Evolutionary conservation across 768 basidiomycete genomes (phyloP).

Genomic region (Mycena galericulata): DNA sequence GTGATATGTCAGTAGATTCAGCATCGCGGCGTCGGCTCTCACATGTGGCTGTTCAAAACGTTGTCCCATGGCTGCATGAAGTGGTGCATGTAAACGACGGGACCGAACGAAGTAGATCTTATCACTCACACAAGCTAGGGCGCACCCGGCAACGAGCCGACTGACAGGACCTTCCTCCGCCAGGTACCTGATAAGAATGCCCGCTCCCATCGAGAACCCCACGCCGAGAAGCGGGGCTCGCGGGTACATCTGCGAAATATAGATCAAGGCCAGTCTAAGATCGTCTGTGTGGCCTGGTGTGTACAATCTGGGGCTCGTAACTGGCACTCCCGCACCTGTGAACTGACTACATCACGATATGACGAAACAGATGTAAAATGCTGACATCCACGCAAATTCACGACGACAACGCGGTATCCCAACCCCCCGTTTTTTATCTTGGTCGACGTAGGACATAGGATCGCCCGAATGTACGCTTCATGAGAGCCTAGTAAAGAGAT

Average conservation of each 20-base stretch:
- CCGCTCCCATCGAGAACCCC: constrained; percentile 18
- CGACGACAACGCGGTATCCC: constrained; percentile 11
- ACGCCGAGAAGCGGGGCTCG: constrained; percentile 7
- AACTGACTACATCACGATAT: neutral
- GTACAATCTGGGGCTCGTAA: constrained; percentile 18
- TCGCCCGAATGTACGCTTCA: constrained; percentile 5
- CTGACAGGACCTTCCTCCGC: constrained; percentile 11
- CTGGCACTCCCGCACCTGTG: constrained; percentile 13
- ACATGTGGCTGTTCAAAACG: constrained; percentile 14
- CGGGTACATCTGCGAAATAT: constrained; percentile 15
- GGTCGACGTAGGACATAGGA: constrained; percentile 6
- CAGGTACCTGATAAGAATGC: constrained; percentile 10
- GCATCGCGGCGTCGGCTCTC: neutral
- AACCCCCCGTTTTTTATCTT: constrained; percentile 2
- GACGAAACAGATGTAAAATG: neutral
- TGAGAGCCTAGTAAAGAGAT: neutral
- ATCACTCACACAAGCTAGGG: neutral
- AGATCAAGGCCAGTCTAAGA: constrained; percentile 11
- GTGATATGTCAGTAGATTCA: neutral
- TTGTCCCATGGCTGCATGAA: constrained; percentile 11
- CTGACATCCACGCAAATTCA: constrained; percentile 10
- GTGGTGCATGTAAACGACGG: neutral
- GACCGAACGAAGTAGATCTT: neutral
- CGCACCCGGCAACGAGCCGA: constrained; percentile 7
- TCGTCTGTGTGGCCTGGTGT: constrained; percentile 16